These are phyloP conservation scores for Ogataea nonfermentans DNA, from an alignment of 805 yeast genomes.

Conservation along the genomic window DNA sequence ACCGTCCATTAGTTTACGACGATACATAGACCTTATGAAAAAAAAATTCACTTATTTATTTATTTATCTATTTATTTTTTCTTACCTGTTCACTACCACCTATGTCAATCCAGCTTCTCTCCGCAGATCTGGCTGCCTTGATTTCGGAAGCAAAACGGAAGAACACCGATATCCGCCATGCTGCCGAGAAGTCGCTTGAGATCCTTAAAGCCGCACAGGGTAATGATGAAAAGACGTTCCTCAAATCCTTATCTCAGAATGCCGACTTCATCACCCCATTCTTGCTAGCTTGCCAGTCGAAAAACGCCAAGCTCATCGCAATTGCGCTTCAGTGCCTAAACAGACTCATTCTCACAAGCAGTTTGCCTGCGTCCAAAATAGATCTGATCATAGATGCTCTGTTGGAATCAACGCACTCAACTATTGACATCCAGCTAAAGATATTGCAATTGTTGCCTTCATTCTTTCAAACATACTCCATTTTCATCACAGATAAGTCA, in stretches of 20 bases:
- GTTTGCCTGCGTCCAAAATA: conserved; percentile 53
- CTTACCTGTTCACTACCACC: conserved; percentile 10
- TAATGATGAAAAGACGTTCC: conserved; percentile 17
- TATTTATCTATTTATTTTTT: conserved; percentile 5
- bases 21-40: conserved; percentile 5
- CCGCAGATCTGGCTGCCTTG: conserved; percentile 57
- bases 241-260: conserved; percentile 37
- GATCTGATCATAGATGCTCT: conserved; percentile 63
- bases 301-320: conserved; percentile 70
- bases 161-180: conserved; percentile 62
- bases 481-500: conserved; percentile 50
- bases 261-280: conserved; percentile 67
- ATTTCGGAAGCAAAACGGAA: conserved; percentile 71
- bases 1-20: conserved; percentile 67
- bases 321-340: conserved; percentile 72
- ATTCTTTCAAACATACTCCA: conserved; percentile 62
- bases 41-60: conserved; percentile 4
- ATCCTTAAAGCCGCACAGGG: conserved; percentile 36
- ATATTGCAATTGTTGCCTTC: conserved; percentile 80
- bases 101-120: conserved; percentile 38
- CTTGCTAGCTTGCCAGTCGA: conserved; percentile 65
- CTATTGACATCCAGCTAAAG: conserved; percentile 81
- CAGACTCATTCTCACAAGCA: conserved; percentile 50
- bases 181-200: conserved; percentile 51
- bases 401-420: conserved; percentile 69